A percentile compares a stretch with the other conserved stretches of the same genome.
Conservation (phyloP, 495 filamentous ascomycete species). For the Hamigera avellanea region DNA sequence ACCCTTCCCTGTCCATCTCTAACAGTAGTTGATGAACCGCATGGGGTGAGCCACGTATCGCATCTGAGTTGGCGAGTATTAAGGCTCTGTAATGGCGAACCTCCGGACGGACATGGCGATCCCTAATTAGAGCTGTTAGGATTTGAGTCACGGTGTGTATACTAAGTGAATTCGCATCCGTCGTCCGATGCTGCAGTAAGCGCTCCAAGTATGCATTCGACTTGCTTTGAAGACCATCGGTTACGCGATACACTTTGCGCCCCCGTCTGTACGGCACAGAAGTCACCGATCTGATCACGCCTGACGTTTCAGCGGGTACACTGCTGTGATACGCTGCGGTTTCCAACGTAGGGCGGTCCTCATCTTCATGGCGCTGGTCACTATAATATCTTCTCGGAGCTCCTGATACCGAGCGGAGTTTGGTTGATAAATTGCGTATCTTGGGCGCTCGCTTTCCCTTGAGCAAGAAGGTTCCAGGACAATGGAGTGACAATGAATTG, state of each 20-base stretch:
- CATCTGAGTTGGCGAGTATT: conserved; percentile 56
- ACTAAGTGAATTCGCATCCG: conserved; percentile 7
- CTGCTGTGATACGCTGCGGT: neutral
- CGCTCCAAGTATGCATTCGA: conserved; percentile 16
- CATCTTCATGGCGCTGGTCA: neutral
- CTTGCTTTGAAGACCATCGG: conserved; percentile 6
- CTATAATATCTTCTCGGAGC: neutral
- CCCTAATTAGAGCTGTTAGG: conserved; percentile 39
- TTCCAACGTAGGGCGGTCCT: neutral
- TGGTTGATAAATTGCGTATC: conserved; percentile 4
- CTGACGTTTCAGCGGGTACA: neutral
- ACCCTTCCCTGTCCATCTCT: conserved; percentile 53
- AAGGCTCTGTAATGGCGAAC: conserved; percentile 59
- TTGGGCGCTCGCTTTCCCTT: conserved; percentile 6
- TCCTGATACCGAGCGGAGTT: neutral
- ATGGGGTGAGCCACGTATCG: conserved; percentile 48
- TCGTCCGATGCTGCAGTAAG: conserved; percentile 11
- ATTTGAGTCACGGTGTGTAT: conserved; percentile 18
- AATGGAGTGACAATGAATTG: conserved; percentile 9
- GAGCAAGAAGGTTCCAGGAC: conserved; percentile 4
- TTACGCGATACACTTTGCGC: too few relatives aligned
- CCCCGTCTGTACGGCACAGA: too few relatives aligned
- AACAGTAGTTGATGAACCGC: conserved; percentile 46
- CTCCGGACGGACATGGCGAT: conserved; percentile 51
- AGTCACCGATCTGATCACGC: too few relatives aligned